These are phyloP conservation scores for Nicotiana attenuata DNA, from an alignment of 257 asterid genomes.

Conservation along the genomic window DNA sequence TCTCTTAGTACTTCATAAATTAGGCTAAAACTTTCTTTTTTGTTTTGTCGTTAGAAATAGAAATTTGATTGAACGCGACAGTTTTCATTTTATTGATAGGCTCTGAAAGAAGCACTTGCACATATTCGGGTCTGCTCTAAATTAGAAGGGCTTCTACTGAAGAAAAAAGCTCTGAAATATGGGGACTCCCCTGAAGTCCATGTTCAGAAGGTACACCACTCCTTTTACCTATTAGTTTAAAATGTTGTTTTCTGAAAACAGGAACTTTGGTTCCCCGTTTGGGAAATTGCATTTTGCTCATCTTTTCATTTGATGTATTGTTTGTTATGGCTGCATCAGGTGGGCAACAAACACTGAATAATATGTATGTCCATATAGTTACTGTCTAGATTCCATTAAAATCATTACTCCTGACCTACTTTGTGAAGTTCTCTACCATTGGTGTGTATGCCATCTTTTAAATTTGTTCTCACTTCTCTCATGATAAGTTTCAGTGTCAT, in stretches of 20 bases:
- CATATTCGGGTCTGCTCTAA: constrained; percentile 82
- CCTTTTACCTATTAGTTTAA: background rate
- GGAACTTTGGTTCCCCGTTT: background rate
- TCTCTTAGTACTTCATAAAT: background rate
- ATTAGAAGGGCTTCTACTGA: constrained; percentile 76
- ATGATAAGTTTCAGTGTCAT: background rate
- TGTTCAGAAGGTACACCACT: constrained; percentile 64
- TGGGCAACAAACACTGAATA: background rate
- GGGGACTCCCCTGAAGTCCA: constrained; percentile 84
- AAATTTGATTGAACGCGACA: background rate
- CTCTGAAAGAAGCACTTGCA: constrained; percentile 73
- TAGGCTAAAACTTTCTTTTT: background rate
- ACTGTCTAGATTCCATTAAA: background rate
- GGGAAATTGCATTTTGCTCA: background rate
- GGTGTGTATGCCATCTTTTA: background rate
- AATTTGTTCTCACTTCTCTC: background rate
- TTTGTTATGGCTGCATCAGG: background rate
- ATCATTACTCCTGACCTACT: background rate
- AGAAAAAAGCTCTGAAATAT: constrained; percentile 62
- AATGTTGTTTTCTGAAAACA: background rate
- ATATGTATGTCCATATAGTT: background rate
- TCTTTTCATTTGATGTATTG: background rate
- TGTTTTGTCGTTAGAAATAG: constrained; percentile 17
- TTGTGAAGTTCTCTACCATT: background rate
- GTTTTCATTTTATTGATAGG: constrained; percentile 38